Base-by-base conservation (phyloP, 208 protist species). In the Naegleria gruberi region DNA sequence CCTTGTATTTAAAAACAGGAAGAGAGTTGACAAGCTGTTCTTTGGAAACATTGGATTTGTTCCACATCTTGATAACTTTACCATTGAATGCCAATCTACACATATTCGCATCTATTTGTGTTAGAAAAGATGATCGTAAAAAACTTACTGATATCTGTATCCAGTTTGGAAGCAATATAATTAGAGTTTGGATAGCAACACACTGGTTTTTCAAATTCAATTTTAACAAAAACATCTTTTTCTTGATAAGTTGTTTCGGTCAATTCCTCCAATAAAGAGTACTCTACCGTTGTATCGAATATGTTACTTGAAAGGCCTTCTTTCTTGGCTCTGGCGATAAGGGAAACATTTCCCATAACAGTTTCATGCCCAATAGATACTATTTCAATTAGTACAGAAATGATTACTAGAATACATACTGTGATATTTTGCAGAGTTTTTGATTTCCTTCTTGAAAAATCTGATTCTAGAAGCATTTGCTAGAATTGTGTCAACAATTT, bases 351-450 rank as follows among this genome's bases (percentile, higher is more conserved):
- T 7, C 91, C 96, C 95, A 97, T 97, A 26, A 96, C 94, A 15
- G 95, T 97, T 6, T 94, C 88, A 89, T 97, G 96, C 34, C 96
- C 96, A 73, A 97, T 92, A 26, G 93, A 95, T 7, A 97, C 45
- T 43, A 51, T 51, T 17, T 51, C 12, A 51, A 17, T 51, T 51
- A 51, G 12, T 17, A 17, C 12, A 51, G 4, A 17, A 51, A 51
- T 51, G 12, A 51, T 51, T 73, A n/a, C 4, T 30, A 73, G 4
- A 37, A 77, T 77, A 77, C 65, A 37, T n/a, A 77, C 65, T n/a
- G 8, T 77, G 65, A 77, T 46, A 88, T 42, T 88, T 88, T 19
- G 45, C 34, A 26, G 19, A 23, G 26, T 15, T 41, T 42, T 88
- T 40, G 15, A 88, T 65, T 19, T 47, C n/a, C 42, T 42, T 40